Base-by-base conservation (phyloP, 1,284 basidiomycete species). In the Rhodotorula sp. region DNA sequence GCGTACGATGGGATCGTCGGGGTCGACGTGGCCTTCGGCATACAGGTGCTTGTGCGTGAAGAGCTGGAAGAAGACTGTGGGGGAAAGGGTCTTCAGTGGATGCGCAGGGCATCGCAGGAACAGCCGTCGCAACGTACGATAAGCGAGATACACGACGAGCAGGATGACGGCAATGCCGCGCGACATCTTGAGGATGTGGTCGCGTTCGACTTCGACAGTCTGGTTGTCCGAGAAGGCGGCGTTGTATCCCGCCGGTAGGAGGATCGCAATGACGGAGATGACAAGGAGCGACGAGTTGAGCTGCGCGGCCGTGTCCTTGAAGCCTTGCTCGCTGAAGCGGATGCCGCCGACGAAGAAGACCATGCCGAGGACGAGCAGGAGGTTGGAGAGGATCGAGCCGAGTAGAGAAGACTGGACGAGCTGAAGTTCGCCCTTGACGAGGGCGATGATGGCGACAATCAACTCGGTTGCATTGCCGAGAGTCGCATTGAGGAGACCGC, bases 111-210 rank as follows among this genome's bases (percentile, higher is more conserved):
- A n/a, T n/a, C 39, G 39, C 39, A 44, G 13, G 13, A 15, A 10
- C 39, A 15, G 39, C 39, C 3, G 19, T 13, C 13, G 39, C 39
- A 44, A 47, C 62, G 51, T 24, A 66, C 58, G 57, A 60, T 67
- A 66, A 48, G 62, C 67, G 29, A 71, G 51, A 69, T 67, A 70
- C 63, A 64, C 88, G 79, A 92, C 84, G 22, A 94, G 84, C 4
- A 94, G 83, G 62, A 95, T 86, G 66, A 95, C 84, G 0, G 92
- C 86, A 24, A 91, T 90, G 22, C 90, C 92, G 73, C 88, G 90
- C 76, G 88, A 90, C 81, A 93, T 86, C 48, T 80, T 75, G 48
- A 94, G 82, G 58, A 94, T 87, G 62, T 88, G 81, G 0, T 65
- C 64, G 1, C 76, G 77, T 66, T 82, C 79, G 68, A 85, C 82